Percentiles rank a stretch among this genome's conserved stretches.
phyloP scores from a whole-genome alignment of 2,329 filamentous ascomycete genomes.

The Malbranchea cinnamomea region DNA sequence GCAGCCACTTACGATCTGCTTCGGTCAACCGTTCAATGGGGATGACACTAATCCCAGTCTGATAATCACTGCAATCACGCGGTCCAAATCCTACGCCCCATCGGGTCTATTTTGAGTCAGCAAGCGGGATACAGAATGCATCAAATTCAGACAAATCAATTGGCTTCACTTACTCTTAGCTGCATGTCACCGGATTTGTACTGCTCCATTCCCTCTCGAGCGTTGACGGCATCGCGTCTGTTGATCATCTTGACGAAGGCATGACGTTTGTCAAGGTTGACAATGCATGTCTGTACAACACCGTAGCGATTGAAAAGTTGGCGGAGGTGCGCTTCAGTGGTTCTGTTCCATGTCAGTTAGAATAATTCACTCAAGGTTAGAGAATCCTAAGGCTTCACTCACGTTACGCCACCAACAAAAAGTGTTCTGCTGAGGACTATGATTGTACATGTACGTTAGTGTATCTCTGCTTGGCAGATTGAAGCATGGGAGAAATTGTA shows the following conservation, averaged over 20 bases:
- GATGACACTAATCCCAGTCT: constrained; percentile 80
- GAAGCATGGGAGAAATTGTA: neutral
- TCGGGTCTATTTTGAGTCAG: constrained; percentile 48
- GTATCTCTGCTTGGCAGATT: constrained; percentile 53
- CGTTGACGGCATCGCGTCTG: constrained; percentile 66
- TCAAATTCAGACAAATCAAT: constrained; percentile 1
- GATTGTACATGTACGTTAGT: constrained; percentile 8
- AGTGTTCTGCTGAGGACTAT: constrained; percentile 79
- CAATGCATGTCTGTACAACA: constrained; percentile 89
- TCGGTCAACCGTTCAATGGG: constrained; percentile 87
- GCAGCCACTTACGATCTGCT: constrained; percentile 92
- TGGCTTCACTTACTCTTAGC: constrained; percentile 44
- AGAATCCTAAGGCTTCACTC: too few relatives aligned
- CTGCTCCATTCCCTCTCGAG: constrained; percentile 78
- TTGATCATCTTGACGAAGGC: constrained; percentile 98
- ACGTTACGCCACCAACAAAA: constrained; percentile 91
- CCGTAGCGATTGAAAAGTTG: constrained; percentile 69
- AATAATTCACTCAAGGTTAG: constrained; percentile 4
- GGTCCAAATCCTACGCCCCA: constrained; percentile 98
- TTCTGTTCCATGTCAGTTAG: constrained; percentile 33
- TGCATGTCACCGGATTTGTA: constrained; percentile 57
- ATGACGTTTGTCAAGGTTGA: constrained; percentile 94
- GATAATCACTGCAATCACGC: constrained; percentile 92
- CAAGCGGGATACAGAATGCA: constrained; percentile 14
- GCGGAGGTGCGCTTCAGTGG: constrained; percentile 68